Percentiles rank a stretch among this genome's conserved stretches.
Evolutionary conservation across 345 rosid species (phyloP).

Genomic region (Sonneratia caseolaris): DNA sequence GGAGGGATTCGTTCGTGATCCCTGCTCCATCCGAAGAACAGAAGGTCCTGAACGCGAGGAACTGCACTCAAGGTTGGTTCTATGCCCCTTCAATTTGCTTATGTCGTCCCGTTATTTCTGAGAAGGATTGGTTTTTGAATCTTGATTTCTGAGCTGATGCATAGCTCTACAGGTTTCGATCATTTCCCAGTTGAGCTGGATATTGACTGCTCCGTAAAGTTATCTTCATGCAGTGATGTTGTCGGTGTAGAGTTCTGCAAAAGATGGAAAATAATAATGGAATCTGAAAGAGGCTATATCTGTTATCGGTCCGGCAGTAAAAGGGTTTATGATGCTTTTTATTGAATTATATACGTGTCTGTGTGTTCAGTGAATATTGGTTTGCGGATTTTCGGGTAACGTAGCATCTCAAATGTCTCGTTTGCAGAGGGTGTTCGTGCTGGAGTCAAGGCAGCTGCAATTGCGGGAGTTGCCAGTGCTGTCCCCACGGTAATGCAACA

Average conservation of each 20-base stretch:
- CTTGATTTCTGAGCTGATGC: neutral
- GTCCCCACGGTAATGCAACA: conserved; percentile 43
- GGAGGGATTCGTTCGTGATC: conserved; percentile 15
- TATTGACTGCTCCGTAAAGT: neutral
- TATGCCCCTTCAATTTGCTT: neutral
- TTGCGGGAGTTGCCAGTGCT: conserved; percentile 28
- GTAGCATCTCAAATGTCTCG: neutral
- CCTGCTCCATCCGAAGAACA: conserved; percentile 33
- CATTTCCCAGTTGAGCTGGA: neutral
- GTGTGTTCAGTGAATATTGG: neutral
- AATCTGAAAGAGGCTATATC: neutral
- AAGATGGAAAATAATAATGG: neutral
- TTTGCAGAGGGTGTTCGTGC: conserved; percentile 52
- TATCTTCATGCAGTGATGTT: neutral
- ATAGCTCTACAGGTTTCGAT: neutral
- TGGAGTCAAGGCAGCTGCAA: conserved; percentile 52
- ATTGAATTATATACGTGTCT: neutral
- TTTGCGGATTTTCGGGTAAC: neutral
- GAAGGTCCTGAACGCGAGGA: conserved; percentile 10
- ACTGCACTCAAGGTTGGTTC: conserved; percentile 37
- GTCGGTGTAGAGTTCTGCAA: neutral
- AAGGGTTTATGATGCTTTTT: neutral
- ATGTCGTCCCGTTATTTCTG: neutral
- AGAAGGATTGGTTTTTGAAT: neutral
- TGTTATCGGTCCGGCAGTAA: neutral